Conservation (phyloP, 1,139 yeast genomes). For the Arxiozyma bovina region DNA sequence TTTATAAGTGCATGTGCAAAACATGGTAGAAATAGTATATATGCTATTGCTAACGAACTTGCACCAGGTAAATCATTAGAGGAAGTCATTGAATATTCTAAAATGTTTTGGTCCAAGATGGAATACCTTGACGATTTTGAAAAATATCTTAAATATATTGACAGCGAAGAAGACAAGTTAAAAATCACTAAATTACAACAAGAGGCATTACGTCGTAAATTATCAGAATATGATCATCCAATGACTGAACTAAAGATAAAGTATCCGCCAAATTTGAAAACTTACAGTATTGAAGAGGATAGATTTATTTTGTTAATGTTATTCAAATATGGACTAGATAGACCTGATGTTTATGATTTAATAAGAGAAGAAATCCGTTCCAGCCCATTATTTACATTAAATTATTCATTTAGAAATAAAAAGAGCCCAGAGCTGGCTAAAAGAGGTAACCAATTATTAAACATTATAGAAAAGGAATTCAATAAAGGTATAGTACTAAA, state of each 20-base stretch:
- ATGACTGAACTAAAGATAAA: conserved; percentile 52
- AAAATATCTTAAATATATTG: conserved; percentile 55
- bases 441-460: conserved; percentile 56
- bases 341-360: conserved; percentile 54
- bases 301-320: conserved; percentile 57
- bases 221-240: conserved; percentile 55
- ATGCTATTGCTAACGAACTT: conserved; percentile 52
- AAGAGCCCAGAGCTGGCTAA: conserved; percentile 54
- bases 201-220: conserved; percentile 57
- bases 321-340: conserved; percentile 56
- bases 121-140: conserved; percentile 66
- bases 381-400: conserved; percentile 55
- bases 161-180: conserved; percentile 62
- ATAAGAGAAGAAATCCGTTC: conserved; percentile 52
- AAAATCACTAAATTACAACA: conserved; percentile 49
- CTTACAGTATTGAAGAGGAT: conserved; percentile 65
- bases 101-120: conserved; percentile 56
- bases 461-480: conserved; percentile 55
- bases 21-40: conserved; percentile 57
- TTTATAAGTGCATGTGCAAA: conserved; percentile 53
- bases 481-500: conserved; percentile 20
- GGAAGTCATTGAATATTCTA: conserved; percentile 59
- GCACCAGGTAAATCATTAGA: conserved; percentile 50
- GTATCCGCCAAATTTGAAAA: conserved; percentile 52
- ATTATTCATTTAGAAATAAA: conserved; percentile 60